Evolutionary conservation across 2,329 filamentous ascomycete species (phyloP).

Genomic region (Aureobasidium pullulans): DNA sequence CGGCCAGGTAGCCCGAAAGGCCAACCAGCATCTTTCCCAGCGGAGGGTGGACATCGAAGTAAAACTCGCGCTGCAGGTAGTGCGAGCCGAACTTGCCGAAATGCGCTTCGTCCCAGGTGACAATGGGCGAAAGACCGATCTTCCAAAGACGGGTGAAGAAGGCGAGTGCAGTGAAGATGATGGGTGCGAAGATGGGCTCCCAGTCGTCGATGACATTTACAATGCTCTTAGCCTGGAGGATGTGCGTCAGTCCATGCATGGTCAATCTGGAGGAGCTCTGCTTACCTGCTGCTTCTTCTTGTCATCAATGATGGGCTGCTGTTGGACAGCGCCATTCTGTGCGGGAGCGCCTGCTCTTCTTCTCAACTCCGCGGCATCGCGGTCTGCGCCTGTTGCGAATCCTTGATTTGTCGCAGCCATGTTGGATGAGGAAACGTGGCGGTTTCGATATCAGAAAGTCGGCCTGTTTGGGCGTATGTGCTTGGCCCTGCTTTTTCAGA

Average conservation of each 20-base stretch:
- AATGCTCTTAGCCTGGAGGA: conserved; percentile 42
- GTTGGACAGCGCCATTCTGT: conserved; percentile 10
- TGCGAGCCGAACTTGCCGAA: conserved; percentile 98
- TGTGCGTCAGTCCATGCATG: neutral
- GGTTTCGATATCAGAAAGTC: neutral
- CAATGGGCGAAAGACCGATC: conserved; percentile 61
- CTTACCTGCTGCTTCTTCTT: conserved; percentile 12
- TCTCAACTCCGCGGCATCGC: neutral
- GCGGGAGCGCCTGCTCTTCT: conserved; percentile 6
- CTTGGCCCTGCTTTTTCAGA: neutral
- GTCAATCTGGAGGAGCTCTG: neutral
- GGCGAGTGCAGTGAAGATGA: conserved; percentile 55
- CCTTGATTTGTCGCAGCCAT: conserved; percentile 11
- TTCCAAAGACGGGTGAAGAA: conserved; percentile 62
- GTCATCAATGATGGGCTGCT: conserved; percentile 8
- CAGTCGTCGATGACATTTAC: conserved; percentile 56
- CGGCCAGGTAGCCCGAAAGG: conserved; percentile 88
- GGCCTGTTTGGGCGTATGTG: neutral
- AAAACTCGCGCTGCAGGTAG: conserved; percentile 98
- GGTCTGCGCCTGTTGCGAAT: conserved; percentile 8
- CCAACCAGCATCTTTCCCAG: conserved; percentile 98
- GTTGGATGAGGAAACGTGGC: neutral
- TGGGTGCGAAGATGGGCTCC: conserved; percentile 56
- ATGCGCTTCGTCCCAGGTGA: conserved; percentile 72
- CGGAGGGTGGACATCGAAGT: conserved; percentile 95